phyloP scores from a whole-genome alignment of 2,329 filamentous ascomycete species.

The Colletotrichum cordylinicola region DNA sequence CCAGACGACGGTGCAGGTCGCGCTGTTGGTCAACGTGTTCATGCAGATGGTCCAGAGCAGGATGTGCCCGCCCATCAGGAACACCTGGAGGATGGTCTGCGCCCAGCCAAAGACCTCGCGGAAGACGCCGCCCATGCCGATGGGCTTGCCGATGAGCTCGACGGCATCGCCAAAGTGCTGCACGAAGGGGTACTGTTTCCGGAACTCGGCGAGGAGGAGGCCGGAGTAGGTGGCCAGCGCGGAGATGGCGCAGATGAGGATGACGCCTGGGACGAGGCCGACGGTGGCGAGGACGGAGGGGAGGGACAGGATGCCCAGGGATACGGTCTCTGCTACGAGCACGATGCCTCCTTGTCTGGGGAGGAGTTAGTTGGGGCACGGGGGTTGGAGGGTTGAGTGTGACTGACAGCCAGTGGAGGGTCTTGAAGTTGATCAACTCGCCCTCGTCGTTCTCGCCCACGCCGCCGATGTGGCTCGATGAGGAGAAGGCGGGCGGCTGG shows the following conservation, averaged over 20 bases:
- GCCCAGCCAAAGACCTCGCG: slow-evolving; percentile 64
- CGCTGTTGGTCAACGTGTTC: slow-evolving; percentile 66
- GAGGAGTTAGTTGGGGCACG: not conserved
- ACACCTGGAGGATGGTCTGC: slow-evolving; percentile 68
- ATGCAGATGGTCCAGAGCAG: slow-evolving; percentile 72
- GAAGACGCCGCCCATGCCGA: slow-evolving; percentile 57
- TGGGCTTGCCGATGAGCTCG: slow-evolving; percentile 53
- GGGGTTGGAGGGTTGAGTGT: fast-evolving
- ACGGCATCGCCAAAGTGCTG: slow-evolving; percentile 71
- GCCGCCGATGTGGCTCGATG: not conserved
- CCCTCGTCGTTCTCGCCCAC: slow-evolving; percentile 1
- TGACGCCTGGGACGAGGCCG: slow-evolving; percentile 75
- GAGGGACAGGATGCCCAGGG: slow-evolving; percentile 68
- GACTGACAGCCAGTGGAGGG: slow-evolving; percentile 42
- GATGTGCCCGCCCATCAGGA: slow-evolving; percentile 72
- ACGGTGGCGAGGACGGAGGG: slow-evolving; percentile 76
- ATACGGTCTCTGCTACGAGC: slow-evolving; percentile 50
- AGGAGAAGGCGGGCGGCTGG: not conserved
- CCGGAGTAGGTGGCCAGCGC: slow-evolving; percentile 72
- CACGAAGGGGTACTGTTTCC: slow-evolving; percentile 71
- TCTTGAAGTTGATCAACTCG: slow-evolving; percentile 39
- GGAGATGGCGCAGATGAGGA: slow-evolving; percentile 71
- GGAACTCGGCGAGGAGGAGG: slow-evolving; percentile 67
- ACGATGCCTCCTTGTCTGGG: slow-evolving; percentile 50
- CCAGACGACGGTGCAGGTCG: slow-evolving; percentile 68